phyloP scores from a whole-genome alignment of 192 early-diverging fungal species.

The Podila verticillata region DNA sequence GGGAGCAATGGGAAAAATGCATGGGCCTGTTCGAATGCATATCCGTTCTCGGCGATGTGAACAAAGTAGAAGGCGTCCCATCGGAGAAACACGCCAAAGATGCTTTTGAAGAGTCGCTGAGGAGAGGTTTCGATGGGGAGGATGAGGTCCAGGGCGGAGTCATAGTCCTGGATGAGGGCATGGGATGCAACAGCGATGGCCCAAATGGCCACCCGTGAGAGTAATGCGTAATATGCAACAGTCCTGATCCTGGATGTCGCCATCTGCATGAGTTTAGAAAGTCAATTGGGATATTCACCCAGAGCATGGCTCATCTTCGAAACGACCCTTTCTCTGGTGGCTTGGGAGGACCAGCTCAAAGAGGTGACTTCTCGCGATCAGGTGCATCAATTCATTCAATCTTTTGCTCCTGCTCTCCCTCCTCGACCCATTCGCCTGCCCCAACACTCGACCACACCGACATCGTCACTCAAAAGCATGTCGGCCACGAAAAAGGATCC shows the following conservation, averaged over 20 bases:
- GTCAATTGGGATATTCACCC: no score
- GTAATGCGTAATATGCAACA: slow-evolving; percentile 55
- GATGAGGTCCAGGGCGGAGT: slow-evolving; percentile 61
- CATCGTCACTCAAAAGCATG: background rate
- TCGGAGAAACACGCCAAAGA: slow-evolving; percentile 69
- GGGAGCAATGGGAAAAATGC: slow-evolving; percentile 92
- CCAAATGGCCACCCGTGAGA: slow-evolving; percentile 59
- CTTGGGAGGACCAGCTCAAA: background rate
- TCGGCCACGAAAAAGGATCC: slow-evolving; percentile 54
- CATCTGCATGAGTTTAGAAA: background rate
- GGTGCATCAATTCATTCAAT: no score
- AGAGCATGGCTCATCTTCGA: no score
- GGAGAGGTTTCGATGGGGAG: slow-evolving; percentile 9
- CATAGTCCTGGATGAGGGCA: slow-evolving; percentile 64
- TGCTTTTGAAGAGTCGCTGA: slow-evolving; percentile 37
- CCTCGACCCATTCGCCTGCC: background rate
- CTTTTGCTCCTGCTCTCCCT: background rate
- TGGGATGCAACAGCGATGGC: slow-evolving; percentile 57
- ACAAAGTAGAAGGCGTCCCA: slow-evolving; percentile 95
- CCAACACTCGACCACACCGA: background rate
- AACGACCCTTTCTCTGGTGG: background rate
- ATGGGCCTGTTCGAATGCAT: slow-evolving; percentile 87
- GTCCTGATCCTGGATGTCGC: slow-evolving; percentile 20
- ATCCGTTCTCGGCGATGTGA: slow-evolving; percentile 78
- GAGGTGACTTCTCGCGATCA: background rate